phyloP scores from a whole-genome alignment of 2,329 filamentous ascomycete species.

The Aspergillus ustus region DNA sequence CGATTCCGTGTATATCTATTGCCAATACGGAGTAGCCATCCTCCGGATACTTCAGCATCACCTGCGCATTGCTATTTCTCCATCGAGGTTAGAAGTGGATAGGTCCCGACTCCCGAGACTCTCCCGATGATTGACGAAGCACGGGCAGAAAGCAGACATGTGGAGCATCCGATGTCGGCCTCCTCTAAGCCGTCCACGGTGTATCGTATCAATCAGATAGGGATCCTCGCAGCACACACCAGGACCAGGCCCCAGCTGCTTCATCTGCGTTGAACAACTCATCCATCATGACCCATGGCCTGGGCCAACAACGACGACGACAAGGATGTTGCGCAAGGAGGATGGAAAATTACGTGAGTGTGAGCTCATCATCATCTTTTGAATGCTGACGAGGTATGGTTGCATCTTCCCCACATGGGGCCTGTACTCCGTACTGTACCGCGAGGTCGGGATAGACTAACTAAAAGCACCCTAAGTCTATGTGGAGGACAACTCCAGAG shows the following conservation, averaged over 20 bases:
- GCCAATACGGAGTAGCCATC: neutral
- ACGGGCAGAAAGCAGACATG: constrained; percentile 3
- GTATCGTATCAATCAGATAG: constrained; percentile 7
- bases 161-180: constrained; percentile 8
- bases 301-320: neutral
- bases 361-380: neutral
- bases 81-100: neutral
- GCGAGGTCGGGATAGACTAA: neutral
- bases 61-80: neutral
- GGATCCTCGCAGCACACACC: neutral
- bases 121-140: neutral
- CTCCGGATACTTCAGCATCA: neutral
- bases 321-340: neutral
- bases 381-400: neutral
- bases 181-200: neutral
- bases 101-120: neutral
- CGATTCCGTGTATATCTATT: neutral
- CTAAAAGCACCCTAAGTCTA: neutral
- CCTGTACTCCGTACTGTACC: neutral
- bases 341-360: neutral
- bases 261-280: neutral
- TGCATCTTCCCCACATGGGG: neutral
- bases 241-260: neutral
- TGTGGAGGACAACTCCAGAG: neutral
- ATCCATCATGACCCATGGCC: neutral